These are phyloP conservation scores for Phytophthora europaea DNA, from an alignment of 352 stramenopile species.

Conservation along the genomic window DNA sequence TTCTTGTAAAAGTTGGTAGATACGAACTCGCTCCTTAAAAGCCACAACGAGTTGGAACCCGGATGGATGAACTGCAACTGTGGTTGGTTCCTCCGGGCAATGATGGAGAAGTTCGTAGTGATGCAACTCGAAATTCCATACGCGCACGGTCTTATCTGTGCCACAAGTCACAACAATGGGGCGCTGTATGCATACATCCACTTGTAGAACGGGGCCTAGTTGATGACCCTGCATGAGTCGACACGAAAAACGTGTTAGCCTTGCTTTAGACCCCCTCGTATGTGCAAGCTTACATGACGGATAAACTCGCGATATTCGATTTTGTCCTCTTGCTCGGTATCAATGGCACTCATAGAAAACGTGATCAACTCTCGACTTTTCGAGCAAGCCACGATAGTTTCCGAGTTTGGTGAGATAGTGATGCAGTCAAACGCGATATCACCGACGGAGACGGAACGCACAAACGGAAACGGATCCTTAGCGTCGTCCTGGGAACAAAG, in stretches of 20 bases:
- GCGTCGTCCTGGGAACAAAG: constrained; percentile 59
- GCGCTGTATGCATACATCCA: constrained; percentile 87
- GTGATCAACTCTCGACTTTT: constrained; percentile 76
- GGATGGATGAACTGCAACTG: constrained; percentile 71
- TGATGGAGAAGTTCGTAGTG: constrained; percentile 74
- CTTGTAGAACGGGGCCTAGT: constrained; percentile 68
- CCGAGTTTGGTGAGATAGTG: constrained; percentile 70
- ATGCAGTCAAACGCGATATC: constrained; percentile 85
- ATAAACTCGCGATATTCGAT: constrained; percentile 76
- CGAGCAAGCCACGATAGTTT: constrained; percentile 69
- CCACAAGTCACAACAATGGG: constrained; percentile 86
- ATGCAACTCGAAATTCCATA: constrained; percentile 90
- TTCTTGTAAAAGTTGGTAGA: constrained; percentile 82
- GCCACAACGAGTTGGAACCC: constrained; percentile 78
- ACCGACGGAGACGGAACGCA: constrained; percentile 72
- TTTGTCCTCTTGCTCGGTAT: constrained; percentile 79
- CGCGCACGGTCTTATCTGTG: constrained; percentile 83
- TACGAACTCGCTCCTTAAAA: constrained; percentile 83
- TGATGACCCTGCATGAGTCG: constrained; percentile 59
- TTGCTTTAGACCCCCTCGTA: not conserved
- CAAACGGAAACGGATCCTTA: constrained; percentile 84
- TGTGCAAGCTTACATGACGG: constrained; percentile 48
- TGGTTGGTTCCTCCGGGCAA: constrained; percentile 71
- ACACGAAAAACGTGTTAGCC: not conserved
- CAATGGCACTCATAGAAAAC: constrained; percentile 77